Evolutionary conservation across 2,329 filamentous ascomycete species (phyloP).

Genomic region (Acrocalymma vagum): DNA sequence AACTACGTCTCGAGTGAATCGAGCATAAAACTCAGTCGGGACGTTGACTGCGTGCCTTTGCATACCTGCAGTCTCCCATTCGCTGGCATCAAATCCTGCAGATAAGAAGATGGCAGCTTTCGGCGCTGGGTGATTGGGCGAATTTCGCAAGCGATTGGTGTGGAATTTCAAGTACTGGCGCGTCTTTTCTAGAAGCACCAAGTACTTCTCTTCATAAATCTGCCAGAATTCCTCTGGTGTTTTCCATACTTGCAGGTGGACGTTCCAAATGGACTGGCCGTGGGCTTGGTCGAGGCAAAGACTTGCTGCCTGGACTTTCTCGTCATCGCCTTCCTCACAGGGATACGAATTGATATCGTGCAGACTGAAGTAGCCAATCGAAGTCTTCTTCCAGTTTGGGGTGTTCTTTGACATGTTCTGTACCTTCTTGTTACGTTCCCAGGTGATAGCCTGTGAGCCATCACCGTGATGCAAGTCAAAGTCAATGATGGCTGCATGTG

Average conservation of each 20-base stretch:
- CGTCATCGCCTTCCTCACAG: slow-evolving; percentile 90
- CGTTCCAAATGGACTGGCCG: slow-evolving; percentile 94
- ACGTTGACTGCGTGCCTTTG: slow-evolving; percentile 96
- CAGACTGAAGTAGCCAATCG: slow-evolving; percentile 94
- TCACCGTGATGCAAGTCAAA: slow-evolving; percentile 54
- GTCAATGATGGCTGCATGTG: slow-evolving; percentile 79
- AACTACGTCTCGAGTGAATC: slow-evolving; percentile 86
- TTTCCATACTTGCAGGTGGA: slow-evolving; percentile 90
- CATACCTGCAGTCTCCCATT: slow-evolving; percentile 93
- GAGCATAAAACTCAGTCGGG: slow-evolving; percentile 94
- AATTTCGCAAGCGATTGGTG: slow-evolving; percentile 68
- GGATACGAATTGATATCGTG: slow-evolving; percentile 99
- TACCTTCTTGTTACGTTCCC: slow-evolving; percentile 84
- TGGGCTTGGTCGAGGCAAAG: slow-evolving; percentile 94
- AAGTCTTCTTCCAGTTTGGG: slow-evolving; percentile 79
- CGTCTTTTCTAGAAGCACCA: slow-evolving; percentile 80
- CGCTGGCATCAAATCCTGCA: slow-evolving; percentile 95
- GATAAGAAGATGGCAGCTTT: slow-evolving; percentile 93
- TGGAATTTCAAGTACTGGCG: slow-evolving; percentile 79
- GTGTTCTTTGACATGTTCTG: slow-evolving; percentile 72
- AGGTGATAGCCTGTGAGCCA: slow-evolving; percentile 93
- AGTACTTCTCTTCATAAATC: slow-evolving; percentile 83
- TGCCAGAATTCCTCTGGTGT: slow-evolving; percentile 86
- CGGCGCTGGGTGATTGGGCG: slow-evolving; percentile 67
- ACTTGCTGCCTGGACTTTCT: slow-evolving; percentile 93